These are phyloP conservation scores for Volutella citrinella DNA, from an alignment of 2,329 filamentous ascomycete species.

Conservation along the genomic window DNA sequence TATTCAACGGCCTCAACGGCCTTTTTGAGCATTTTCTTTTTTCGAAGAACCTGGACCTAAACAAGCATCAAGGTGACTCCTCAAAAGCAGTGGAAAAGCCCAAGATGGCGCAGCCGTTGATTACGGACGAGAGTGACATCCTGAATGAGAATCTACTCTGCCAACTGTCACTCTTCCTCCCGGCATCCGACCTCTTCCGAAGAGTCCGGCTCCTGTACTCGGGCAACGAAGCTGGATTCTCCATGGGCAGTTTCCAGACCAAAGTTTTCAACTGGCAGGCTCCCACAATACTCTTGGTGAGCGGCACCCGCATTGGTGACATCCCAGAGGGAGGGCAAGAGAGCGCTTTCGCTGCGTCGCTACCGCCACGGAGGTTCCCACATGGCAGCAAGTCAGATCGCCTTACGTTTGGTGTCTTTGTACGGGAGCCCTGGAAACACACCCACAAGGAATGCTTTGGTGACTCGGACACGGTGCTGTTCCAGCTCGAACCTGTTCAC, in stretches of 20 bases:
- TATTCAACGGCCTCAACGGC: slow-evolving; percentile 65
- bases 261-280: slow-evolving; percentile 76
- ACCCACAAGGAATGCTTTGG: slow-evolving; percentile 68
- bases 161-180: slow-evolving; percentile 72
- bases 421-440: slow-evolving; percentile 66
- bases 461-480: slow-evolving; percentile 59
- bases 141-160: slow-evolving; percentile 62
- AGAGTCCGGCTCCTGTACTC: slow-evolving; percentile 66
- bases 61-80: slow-evolving; percentile 41
- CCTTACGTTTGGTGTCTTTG: slow-evolving; percentile 65
- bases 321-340: slow-evolving; percentile 49
- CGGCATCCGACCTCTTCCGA: slow-evolving; percentile 61
- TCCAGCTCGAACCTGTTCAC: slow-evolving; percentile 69
- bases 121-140: slow-evolving; percentile 56
- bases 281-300: slow-evolving; percentile 69
- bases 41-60: slow-evolving; percentile 67
- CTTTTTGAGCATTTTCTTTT: slow-evolving; percentile 76
- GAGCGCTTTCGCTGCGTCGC: slow-evolving; percentile 54
- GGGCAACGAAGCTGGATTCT: slow-evolving; percentile 69
- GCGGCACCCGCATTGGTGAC: slow-evolving; percentile 58
- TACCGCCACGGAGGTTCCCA: slow-evolving; percentile 61
- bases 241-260: slow-evolving; percentile 72
- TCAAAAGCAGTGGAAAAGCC: slow-evolving; percentile 10
- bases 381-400: slow-evolving; percentile 47
- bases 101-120: slow-evolving; percentile 44